These are phyloP conservation scores for Termitomyces sp. DNA, from an alignment of 768 basidiomycete genomes.

Conservation along the genomic window DNA sequence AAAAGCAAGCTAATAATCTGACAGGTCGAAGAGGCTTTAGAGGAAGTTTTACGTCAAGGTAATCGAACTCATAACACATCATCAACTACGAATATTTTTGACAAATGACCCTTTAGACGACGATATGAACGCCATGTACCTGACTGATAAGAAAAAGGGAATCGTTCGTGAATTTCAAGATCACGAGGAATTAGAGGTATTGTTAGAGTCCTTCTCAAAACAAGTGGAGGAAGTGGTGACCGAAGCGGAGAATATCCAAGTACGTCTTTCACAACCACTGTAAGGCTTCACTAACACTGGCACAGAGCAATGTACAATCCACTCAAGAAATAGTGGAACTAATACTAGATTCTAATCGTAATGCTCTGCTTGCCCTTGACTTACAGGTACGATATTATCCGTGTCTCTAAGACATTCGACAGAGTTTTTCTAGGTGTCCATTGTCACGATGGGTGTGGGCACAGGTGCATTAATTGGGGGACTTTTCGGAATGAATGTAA, in stretches of 20 bases:
- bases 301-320: conserved; percentile 86
- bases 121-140: conserved; percentile 92
- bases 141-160: conserved; percentile 76
- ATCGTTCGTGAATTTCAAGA: conserved; percentile 60
- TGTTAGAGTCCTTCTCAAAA: conserved; percentile 93
- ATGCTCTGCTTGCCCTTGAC: conserved; percentile 86
- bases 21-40: conserved; percentile 84
- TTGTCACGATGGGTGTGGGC: conserved; percentile 89
- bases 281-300: neutral
- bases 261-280: conserved; percentile 24
- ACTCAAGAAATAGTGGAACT: conserved; percentile 98
- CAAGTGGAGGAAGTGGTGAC: conserved; percentile 97
- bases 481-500: conserved; percentile 94
- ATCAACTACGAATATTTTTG: neutral
- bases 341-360: conserved; percentile 94
- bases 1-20: neutral
- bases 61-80: neutral
- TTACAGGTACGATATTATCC: conserved; percentile 53
- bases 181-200: conserved; percentile 89
- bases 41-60: conserved; percentile 92
- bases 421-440: conserved; percentile 64
- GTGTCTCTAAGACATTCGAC: conserved; percentile 3
- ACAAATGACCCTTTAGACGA: conserved; percentile 56
- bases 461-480: conserved; percentile 87
- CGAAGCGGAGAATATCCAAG: conserved; percentile 85